Evolutionary conservation across 2,329 filamentous ascomycete genomes (phyloP), one percentile per base, ranked within the genome.

Genomic region (Calonectria pteridis): DNA sequence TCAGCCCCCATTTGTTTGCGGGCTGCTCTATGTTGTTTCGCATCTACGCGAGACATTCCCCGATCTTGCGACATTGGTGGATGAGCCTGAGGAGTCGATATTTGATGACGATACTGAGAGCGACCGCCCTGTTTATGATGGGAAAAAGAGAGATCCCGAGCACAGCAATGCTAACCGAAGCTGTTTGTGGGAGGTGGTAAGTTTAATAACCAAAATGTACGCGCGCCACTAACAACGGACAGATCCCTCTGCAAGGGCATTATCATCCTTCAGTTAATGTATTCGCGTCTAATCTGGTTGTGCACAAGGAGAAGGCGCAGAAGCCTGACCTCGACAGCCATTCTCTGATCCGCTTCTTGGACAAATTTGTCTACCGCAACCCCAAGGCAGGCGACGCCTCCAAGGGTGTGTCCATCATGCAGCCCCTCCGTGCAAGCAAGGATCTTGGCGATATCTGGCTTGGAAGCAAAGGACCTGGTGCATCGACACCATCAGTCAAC

Each of bases 321-420:
- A 98, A 98, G 84, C 96, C 97, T 0, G 97, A 99, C 80, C 89
- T 98, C 66, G 93, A 94, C 20, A 93, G 95, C 72, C 96, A 98
- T 84, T 97, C 95, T 1, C 90, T 99, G 63, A 97, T 97, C 81
- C 94, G 97, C 84, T 99, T 99, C 89, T 89, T 99, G 72, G 97
- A 99, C 85, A 96, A 97, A 79, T 99, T 99, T 84, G 95, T 98
- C n/a, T 99, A 98, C 89, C 93, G 95, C 78, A 98, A 97, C 80
- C 93, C 96, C 75, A 98, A 98, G 88, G 88, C 92, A 5, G 90
- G 89, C 20, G 88, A 91, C 66, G 84, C 88, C 37, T 88, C 91
- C 35, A 94, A 94, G 76, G 97, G 97, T 64, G 89, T 91, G 33
- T 98, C 95, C 31, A 98, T 99, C 84, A 99, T 99, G 97, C 97